A percentile compares a stretch with the other conserved stretches of the same genome.
Conservation (phyloP, 352 stramenopile species). For the Pythium coloratum region DNA sequence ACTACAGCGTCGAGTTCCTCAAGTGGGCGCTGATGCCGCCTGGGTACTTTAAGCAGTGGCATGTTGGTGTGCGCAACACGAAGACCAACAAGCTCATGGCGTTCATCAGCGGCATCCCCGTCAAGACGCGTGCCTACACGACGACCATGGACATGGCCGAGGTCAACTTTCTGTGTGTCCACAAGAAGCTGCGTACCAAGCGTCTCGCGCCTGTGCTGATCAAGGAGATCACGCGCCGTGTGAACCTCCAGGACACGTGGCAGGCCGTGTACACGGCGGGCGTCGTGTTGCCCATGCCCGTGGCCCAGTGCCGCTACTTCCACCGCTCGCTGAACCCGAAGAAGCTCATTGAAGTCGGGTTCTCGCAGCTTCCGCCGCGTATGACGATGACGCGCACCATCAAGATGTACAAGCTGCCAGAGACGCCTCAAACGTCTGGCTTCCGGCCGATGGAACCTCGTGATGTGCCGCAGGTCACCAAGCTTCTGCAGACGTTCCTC, state of each 20-base stretch:
- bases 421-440: slow-evolving; percentile 29
- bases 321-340: slow-evolving; percentile 97
- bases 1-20: slow-evolving; percentile 86
- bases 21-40: slow-evolving; percentile 94
- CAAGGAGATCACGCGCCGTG: slow-evolving; percentile 98
- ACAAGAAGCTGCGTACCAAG: slow-evolving; percentile 97
- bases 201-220: slow-evolving; percentile 98
- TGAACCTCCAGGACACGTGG: slow-evolving; percentile 94
- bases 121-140: slow-evolving; percentile 65
- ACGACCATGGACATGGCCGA: slow-evolving; percentile 81
- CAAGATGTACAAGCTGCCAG: slow-evolving; percentile 88
- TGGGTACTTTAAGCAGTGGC: slow-evolving; percentile 91
- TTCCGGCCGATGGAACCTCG: slow-evolving; percentile 58
- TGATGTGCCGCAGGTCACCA: slow-evolving; percentile 51
- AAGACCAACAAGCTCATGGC: slow-evolving; percentile 94
- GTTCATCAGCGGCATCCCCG: slow-evolving; percentile 97
- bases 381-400: slow-evolving; percentile 96
- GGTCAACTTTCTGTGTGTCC: slow-evolving; percentile 99
- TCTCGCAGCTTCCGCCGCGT: slow-evolving; percentile 89
- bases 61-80: slow-evolving; percentile 93
- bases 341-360: slow-evolving; percentile 99
- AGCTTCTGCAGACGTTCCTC: slow-evolving; percentile 54
- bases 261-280: slow-evolving; percentile 99
- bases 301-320: slow-evolving; percentile 95
- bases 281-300: slow-evolving; percentile 94